Base-by-base conservation (phyloP, 352 stramenopile species). In the Thraustochytrium striatum region DNA sequence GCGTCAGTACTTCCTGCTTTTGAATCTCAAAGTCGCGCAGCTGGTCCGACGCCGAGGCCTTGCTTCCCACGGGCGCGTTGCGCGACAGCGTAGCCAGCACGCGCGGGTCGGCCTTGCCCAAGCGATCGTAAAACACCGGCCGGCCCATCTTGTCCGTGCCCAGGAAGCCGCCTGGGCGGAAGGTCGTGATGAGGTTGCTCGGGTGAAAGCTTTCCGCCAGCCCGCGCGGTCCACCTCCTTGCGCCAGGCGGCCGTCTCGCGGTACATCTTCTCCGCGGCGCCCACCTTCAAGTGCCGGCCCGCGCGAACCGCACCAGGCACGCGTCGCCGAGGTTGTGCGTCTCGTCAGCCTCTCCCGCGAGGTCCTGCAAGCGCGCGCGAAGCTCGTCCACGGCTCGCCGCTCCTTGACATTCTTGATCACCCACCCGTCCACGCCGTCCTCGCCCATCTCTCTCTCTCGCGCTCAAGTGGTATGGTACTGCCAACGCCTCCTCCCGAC, bases 351-450 rank as follows among this genome's bases (percentile, higher is more conserved):
- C 5, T 61, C 5, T 5, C 33, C 53, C 53, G 5, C 33, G 5
- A 61, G 25, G 33, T 61, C 53, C 19, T 5, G 5, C 5, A 61
- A 19, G 5, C 53, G 5, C 33, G 11, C 53, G 53, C 53, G 53
- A 5, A 61, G 53, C 5, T 5, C 33, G 19, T 61, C 25, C 53
- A 61, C 53, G 5, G 19, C 53, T 9, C 19, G 5, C 5, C 25
- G 25, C 53, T 61, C 53, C 53, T 61, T 5, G 5, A 11, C 25
- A 9, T 9, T 36, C 5, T 16, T 5, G 5, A 61, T 11, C 53
- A 61, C 53, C 53, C 53, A 61, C 5, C 53, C 53, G 33, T 61
- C 53, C 53, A 61, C 53, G 39, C 39, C n/a, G n/a, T n/a, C n/a
- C n/a, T n/a, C n/a, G n/a, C n/a, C n/a, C n/a, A n/a, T n/a, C n/a